phyloP scores from a whole-genome alignment of 2,329 filamentous ascomycete species.

The Ascosphaera pollenicola region DNA sequence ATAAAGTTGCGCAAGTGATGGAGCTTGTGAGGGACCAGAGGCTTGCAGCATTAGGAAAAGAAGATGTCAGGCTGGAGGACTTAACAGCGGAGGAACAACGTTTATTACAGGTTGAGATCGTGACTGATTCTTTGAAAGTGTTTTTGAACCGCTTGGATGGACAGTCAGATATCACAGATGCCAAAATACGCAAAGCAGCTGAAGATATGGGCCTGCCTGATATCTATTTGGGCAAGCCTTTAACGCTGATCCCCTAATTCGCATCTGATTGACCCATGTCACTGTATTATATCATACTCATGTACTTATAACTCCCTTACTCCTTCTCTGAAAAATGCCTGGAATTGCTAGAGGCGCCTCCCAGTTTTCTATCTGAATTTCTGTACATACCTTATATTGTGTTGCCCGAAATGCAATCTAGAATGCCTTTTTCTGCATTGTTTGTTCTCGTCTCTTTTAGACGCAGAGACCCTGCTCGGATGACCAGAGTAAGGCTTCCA shows the following conservation, averaged over 20 bases:
- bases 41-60: constrained; percentile 11
- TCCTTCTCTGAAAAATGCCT: not conserved
- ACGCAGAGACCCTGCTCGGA: too few species aligned
- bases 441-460: too few species aligned
- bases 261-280: too few species aligned
- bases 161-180: constrained; percentile 11
- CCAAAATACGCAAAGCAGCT: constrained; percentile 14
- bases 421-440: too few species aligned
- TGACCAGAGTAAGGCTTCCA: too few species aligned
- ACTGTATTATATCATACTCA: too few species aligned
- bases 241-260: constrained; percentile 1
- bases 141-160: constrained; percentile 16
- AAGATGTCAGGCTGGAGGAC: constrained; percentile 14
- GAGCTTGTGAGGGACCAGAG: constrained; percentile 20
- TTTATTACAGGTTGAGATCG: constrained; percentile 20
- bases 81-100: constrained; percentile 16
- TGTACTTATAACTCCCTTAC: too few species aligned
- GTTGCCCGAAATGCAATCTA: too few species aligned
- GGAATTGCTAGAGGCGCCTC: not conserved
- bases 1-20: constrained; percentile 23
- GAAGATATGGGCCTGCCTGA: constrained; percentile 16
- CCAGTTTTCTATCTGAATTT: too few species aligned
- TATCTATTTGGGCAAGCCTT: constrained; percentile 11
- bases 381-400: too few species aligned
- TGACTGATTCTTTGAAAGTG: constrained; percentile 18